Evolutionary conservation across 192 early-diverging fungal species (phyloP), one percentile per base, ranked within the genome.

Genomic region (Powellomyces hirtus): DNA sequence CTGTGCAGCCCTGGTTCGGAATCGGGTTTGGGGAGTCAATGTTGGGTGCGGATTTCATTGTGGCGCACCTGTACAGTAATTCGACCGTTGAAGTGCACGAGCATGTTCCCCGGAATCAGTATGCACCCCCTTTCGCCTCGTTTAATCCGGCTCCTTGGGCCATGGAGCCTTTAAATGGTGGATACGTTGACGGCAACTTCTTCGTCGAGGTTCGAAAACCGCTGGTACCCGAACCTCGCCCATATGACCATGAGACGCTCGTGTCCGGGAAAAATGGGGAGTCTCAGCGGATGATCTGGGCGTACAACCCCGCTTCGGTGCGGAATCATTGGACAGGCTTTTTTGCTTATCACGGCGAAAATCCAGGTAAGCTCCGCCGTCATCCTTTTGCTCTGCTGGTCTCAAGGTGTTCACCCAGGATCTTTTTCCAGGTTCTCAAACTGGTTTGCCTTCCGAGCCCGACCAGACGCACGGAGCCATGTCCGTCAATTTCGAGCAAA

Each of bases 221-320:
- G 35, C 7, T 60, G 18, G 20, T 38, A 38, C 59, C 59, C 13
- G 20, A 36, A 16, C 59, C 33, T 14, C 38, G 36, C 16, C 38
- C 20, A 18, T 56, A 56, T 34, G 1, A 2, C 1, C 59, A 60
- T 40, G 35, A 24, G 33, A 38, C 59, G 35, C 59, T 60, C 36
- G 34, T 29, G 10, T 13, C 11, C 4, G 59, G 59, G 1, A 20
- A 40, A n/a, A 37, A 38, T 27, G 59, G 59, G 11, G 13, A 5
- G 3, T 13, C 16, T 7, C 59, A 60, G 24, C 30, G 33, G 14
- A 45, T 79, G 57, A 34, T 79, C 7, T 79, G 74, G 73, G 71
- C 77, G 2, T 79, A 72, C 59, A 79, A 76, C 46, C 64, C 60
- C 22, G 34, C 34, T 8, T 51, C 70, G 6, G 5, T 0, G 18